phyloP scores from a whole-genome alignment of 1,284 basidiomycete genomes.

The Anthracocystis setariae region DNA sequence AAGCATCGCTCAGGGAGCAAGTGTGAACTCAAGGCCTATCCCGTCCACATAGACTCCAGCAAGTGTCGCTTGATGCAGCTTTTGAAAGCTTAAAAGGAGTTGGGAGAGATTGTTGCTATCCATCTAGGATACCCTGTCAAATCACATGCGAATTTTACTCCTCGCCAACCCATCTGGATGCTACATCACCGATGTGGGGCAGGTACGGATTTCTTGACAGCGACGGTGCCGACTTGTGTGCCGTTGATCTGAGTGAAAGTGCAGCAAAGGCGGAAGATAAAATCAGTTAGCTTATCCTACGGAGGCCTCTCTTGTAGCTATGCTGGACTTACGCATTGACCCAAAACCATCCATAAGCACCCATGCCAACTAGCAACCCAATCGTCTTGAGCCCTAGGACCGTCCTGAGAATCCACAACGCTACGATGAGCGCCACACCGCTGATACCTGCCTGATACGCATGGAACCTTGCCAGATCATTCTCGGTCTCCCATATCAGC shows the following conservation, averaged over 20 bases:
- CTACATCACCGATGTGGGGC: slow-evolving; percentile 49
- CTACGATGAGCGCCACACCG: slow-evolving; percentile 43
- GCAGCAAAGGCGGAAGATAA: neutral
- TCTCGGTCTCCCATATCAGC: slow-evolving; percentile 60
- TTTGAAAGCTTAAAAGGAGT: too few relatives aligned
- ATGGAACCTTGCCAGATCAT: slow-evolving; percentile 60
- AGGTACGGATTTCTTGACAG: slow-evolving; percentile 49
- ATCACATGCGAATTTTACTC: too few relatives aligned
- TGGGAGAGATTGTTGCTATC: too few relatives aligned
- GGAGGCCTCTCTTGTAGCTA: neutral
- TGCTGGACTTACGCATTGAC: slow-evolving; percentile 56
- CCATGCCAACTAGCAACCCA: slow-evolving; percentile 58
- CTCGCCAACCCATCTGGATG: slow-evolving; percentile 54
- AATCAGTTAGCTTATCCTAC: neutral
- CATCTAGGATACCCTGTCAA: too few relatives aligned
- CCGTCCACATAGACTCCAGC: too few relatives aligned
- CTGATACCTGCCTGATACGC: slow-evolving; percentile 59
- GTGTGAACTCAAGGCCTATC: too few relatives aligned
- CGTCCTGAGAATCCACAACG: slow-evolving; percentile 51
- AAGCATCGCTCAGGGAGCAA: too few relatives aligned
- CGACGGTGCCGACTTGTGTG: slow-evolving; percentile 48
- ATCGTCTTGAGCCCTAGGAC: slow-evolving; percentile 57
- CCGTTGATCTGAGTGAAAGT: slow-evolving; percentile 37
- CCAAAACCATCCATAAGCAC: slow-evolving; percentile 59
- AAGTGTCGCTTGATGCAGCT: too few relatives aligned